A percentile compares a stretch with the other conserved stretches of the same genome.
These are phyloP conservation scores for Erodium texanum DNA, from an alignment of 441 rosid genomes.

Conservation along the genomic window DNA sequence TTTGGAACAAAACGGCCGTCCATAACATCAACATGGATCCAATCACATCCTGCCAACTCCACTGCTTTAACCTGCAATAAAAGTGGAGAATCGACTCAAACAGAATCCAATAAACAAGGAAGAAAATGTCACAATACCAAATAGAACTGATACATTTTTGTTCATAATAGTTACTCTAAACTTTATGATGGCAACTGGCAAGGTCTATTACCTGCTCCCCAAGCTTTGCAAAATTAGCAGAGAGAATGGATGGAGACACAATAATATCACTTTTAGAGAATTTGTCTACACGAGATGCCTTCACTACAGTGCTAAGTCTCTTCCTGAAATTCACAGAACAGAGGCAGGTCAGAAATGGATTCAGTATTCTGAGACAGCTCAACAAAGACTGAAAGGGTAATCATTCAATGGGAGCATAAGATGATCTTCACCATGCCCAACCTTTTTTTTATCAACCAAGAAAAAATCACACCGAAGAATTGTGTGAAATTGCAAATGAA, in stretches of 20 bases:
- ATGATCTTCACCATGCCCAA: background rate
- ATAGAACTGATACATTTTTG: background rate
- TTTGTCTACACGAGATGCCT: conserved; percentile 81
- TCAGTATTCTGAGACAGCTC: background rate
- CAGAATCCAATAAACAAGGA: background rate
- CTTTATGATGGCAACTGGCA: conserved; percentile 2
- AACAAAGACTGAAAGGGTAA: background rate
- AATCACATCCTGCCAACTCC: conserved; percentile 95
- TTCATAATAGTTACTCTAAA: background rate
- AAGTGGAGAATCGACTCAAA: conserved; percentile 18
- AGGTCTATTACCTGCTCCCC: conserved; percentile 66
- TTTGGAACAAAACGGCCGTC: conserved; percentile 98
- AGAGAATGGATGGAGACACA: conserved; percentile 86
- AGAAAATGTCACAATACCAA: background rate
- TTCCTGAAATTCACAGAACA: conserved; percentile 35
- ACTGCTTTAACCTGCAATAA: conserved; percentile 76
- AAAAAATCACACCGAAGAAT: background rate
- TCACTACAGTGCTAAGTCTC: conserved; percentile 42
- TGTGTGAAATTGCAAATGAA: background rate
- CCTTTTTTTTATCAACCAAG: background rate
- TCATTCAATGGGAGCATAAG: background rate
- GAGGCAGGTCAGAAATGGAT: conserved; percentile 17
- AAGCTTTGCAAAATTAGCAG: conserved; percentile 81
- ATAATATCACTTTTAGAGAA: conserved; percentile 80
- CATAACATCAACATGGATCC: conserved; percentile 99